phyloP scores from a whole-genome alignment of 805 yeast species.

The Barnettozyma californica region DNA sequence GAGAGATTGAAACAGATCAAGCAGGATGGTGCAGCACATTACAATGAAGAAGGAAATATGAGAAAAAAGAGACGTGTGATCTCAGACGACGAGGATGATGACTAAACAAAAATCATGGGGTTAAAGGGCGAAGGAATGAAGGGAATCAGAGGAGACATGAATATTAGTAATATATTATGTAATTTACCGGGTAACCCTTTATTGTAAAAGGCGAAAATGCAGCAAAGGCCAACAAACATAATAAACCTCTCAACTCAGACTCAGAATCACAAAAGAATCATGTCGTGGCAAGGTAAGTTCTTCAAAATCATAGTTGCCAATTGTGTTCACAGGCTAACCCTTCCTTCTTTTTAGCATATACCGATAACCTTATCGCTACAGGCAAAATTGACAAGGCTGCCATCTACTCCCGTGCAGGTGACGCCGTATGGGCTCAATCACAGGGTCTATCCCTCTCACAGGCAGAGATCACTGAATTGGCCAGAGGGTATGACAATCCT shows the following conservation, averaged over 20 bases:
- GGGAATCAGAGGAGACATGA: not conserved
- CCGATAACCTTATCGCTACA: conserved; percentile 85
- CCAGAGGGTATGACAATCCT: conserved; percentile 77
- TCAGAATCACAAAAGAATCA: conserved; percentile 12
- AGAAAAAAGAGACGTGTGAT: conserved; percentile 44
- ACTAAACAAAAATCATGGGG: not conserved
- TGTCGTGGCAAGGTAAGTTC: conserved; percentile 46
- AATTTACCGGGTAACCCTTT: not conserved
- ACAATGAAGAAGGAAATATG: conserved; percentile 25
- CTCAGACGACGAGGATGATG: conserved; percentile 51
- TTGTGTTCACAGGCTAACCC: not conserved
- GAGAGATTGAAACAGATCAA: conserved; percentile 25
- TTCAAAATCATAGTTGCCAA: not conserved
- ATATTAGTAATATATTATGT: not conserved
- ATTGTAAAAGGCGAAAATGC: not conserved
- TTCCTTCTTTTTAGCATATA: conserved; percentile 58
- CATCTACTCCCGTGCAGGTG: conserved; percentile 91
- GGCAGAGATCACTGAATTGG: conserved; percentile 68
- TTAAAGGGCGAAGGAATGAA: too few relatives aligned
- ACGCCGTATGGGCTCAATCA: conserved; percentile 88
- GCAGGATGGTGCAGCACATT: conserved; percentile 49
- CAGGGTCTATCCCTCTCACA: conserved; percentile 59
- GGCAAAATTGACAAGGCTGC: conserved; percentile 91
- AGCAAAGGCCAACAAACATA: not conserved
- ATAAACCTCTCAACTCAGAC: not conserved